Conservation (phyloP, 1,284 basidiomycete genomes). For the Xerocomus minutiporus region DNA sequence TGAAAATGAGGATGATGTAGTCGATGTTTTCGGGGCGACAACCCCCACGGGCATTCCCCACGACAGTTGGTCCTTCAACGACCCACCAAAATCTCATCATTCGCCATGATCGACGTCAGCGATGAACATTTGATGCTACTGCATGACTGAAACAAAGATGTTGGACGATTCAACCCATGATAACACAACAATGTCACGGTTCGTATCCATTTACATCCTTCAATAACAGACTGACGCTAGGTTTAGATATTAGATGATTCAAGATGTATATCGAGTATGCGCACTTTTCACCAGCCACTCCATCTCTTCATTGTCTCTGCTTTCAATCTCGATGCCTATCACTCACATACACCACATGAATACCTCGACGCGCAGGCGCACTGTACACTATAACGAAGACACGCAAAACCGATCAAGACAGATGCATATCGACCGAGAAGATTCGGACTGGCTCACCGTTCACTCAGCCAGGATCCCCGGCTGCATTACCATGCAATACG, state of each 20-base stretch:
- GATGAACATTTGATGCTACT: background rate
- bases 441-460: background rate
- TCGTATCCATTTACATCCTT: background rate
- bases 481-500: constrained; percentile 1
- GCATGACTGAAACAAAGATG: background rate
- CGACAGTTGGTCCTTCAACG: constrained; percentile 14
- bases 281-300: background rate
- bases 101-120: constrained; percentile 1
- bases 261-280: background rate
- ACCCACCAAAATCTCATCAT: background rate
- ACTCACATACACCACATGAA: background rate
- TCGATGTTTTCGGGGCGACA: constrained; percentile 13
- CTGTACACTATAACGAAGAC: constrained; percentile 24
- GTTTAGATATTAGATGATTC: constrained; percentile 11
- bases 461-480: background rate
- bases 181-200: constrained; percentile 7
- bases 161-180: constrained; percentile 2
- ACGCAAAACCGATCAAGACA: background rate
- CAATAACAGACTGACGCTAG: background rate
- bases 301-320: background rate
- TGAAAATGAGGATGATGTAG: constrained; percentile 3
- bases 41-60: background rate
- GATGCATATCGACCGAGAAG: background rate
- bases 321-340: background rate
- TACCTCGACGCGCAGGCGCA: constrained; percentile 13